Percentiles rank a stretch among this genome's conserved stretches.
phyloP scores from a whole-genome alignment of 306 rosid genomes.

The Vachellia collinsii region DNA sequence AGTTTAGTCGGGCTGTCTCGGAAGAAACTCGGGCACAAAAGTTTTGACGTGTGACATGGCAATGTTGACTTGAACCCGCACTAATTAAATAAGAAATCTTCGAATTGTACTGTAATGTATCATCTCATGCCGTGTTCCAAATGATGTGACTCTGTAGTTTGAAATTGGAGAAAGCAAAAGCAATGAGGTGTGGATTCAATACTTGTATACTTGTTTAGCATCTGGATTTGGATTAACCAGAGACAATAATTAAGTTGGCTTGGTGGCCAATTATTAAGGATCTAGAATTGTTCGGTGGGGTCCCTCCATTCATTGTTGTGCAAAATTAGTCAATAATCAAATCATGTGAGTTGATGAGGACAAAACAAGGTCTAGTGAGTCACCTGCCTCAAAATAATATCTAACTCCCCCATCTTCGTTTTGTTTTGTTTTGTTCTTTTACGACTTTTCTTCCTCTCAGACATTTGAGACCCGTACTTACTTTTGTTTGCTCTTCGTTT shows the following conservation, averaged over 20 bases:
- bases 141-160: not conserved
- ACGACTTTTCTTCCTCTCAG: not conserved
- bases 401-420: not conserved
- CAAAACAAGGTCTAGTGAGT: not conserved
- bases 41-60: not conserved
- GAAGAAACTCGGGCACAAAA: not conserved
- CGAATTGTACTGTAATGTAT: not conserved
- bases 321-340: not conserved
- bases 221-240: constrained; percentile 10
- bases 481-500: not conserved
- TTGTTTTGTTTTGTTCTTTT: not conserved
- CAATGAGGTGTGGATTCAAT: not conserved
- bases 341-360: not conserved
- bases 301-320: not conserved
- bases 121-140: not conserved
- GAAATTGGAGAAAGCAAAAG: constrained; percentile 9
- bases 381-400: not conserved
- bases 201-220: not conserved
- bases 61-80: not conserved
- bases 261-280: constrained; percentile 18
- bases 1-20: not conserved
- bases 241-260: not conserved
- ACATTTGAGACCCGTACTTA: too few relatives aligned
- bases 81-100: not conserved
- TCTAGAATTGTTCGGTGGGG: constrained; percentile 11